Evolutionary conservation across 129 eudicot genomes (phyloP).

Genomic region (carrot (Daucus carota)): DH1_v3.0 NC_030381.2:50276501-50277000

Average conservation of each 20-base stretch:
- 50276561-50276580: background rate
- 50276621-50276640: conserved; percentile 26
- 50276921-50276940: conserved; percentile 11
- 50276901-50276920: conserved; percentile 20
- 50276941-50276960: conserved; percentile 5
- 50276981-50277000: conserved; percentile 30
- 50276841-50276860: conserved; percentile 44
- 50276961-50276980: conserved; percentile 31
- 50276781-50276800: conserved; percentile 97
- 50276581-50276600: background rate
- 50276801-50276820: conserved; percentile 63
- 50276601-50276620: background rate
- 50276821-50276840: conserved; percentile 41
- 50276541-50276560: background rate
- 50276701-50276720: conserved; percentile 62
- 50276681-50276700: conserved; percentile 28
- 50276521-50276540: conserved; percentile 1
- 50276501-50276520: background rate
- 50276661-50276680: conserved; percentile 28
- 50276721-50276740: conserved; percentile 80
- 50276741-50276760: conserved; percentile 35
- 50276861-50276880: conserved; percentile 33
- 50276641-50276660: conserved; percentile 75
- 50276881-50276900: conserved; percentile 27
- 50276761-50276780: conserved; percentile 51